Conservation (phyloP, 352 stramenopile genomes). For the Phytopythium chamaehyphon region DNA sequence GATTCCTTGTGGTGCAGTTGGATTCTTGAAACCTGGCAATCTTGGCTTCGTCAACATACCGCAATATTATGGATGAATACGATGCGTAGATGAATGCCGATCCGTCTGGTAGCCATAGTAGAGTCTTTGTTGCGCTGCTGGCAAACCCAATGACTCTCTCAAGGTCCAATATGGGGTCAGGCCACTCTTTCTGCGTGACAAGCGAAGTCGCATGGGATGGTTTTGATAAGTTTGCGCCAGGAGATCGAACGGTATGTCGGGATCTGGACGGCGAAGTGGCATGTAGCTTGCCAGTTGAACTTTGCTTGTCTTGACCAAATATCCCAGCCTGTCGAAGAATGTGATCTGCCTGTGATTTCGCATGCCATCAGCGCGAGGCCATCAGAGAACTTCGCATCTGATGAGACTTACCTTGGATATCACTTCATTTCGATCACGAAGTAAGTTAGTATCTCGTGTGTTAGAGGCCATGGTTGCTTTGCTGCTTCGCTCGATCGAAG, state of each 20-base stretch:
- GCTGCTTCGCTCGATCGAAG: neutral
- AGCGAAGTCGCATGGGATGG: conserved; percentile 14
- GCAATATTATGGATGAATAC: conserved; percentile 58
- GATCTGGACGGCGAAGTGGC: no score
- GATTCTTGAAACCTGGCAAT: neutral
- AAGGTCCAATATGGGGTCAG: conserved; percentile 60
- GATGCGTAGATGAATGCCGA: conserved; percentile 56
- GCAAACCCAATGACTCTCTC: conserved; percentile 61
- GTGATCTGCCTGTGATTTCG: conserved; percentile 26
- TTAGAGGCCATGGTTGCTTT: neutral
- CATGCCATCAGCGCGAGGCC: neutral
- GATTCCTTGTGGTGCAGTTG: neutral
- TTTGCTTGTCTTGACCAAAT: conserved; percentile 6
- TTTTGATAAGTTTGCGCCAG: neutral
- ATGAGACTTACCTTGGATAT: conserved; percentile 21
- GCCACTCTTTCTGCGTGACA: conserved; percentile 46
- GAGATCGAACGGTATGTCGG: no score
- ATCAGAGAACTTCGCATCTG: no score
- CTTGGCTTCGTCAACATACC: conserved; percentile 20
- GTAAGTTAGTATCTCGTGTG: conserved; percentile 25
- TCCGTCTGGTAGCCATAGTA: conserved; percentile 47
- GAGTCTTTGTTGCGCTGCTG: conserved; percentile 28
- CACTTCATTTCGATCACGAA: conserved; percentile 27
- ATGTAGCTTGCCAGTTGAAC: neutral
- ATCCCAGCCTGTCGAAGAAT: conserved; percentile 42